Conservation (phyloP, 345 rosid genomes). For the Eucalyptus tenuipes region DNA sequence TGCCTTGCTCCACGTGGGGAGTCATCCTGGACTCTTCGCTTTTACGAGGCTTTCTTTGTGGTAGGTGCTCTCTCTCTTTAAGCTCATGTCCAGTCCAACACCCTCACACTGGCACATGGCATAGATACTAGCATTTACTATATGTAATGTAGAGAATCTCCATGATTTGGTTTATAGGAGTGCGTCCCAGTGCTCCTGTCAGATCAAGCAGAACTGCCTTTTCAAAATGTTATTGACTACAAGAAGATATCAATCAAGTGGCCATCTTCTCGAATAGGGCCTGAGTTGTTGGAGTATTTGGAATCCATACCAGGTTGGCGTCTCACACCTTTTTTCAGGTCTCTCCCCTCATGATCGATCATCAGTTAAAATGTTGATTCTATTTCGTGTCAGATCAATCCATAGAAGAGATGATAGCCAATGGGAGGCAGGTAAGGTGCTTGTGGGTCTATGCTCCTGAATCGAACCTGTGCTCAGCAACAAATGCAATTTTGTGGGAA, state of each 20-base stretch:
- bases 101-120: not conserved
- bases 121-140: not conserved
- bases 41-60: slow-evolving; percentile 92
- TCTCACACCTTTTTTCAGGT: not conserved
- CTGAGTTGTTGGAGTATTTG: slow-evolving; percentile 66
- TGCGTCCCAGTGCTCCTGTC: slow-evolving; percentile 93
- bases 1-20: slow-evolving; percentile 98
- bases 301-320: slow-evolving; percentile 40
- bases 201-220: slow-evolving; percentile 79
- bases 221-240: slow-evolving; percentile 86
- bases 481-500: slow-evolving; percentile 82
- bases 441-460: slow-evolving; percentile 73
- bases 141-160: not conserved
- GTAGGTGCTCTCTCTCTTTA: slow-evolving; percentile 20
- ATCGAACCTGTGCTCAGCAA: slow-evolving; percentile 59
- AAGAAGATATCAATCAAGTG: slow-evolving; percentile 77
- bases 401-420: slow-evolving; percentile 58
- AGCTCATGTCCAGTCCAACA: not conserved
- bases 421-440: slow-evolving; percentile 64
- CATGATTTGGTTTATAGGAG: slow-evolving; percentile 34
- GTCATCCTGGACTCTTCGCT: slow-evolving; percentile 98
- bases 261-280: slow-evolving; percentile 78
- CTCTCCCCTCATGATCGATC: not conserved
- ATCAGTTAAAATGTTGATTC: not conserved
- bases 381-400: slow-evolving; percentile 1